Base-by-base conservation (phyloP, 805 yeast species). In the Zygoascus biomembranicola region DNA sequence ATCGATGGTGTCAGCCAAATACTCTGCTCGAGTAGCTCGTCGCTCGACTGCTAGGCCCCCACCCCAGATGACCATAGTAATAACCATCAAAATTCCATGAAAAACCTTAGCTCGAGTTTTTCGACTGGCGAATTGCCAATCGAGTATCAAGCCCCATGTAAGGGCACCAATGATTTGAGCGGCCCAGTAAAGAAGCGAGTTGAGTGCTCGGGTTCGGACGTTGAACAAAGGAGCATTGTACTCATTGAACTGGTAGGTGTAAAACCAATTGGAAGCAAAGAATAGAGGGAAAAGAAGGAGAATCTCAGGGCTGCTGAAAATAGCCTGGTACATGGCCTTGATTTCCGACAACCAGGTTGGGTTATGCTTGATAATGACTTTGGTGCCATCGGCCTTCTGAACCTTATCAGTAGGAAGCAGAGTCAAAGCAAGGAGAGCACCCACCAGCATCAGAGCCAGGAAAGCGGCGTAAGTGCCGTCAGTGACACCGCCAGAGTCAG, bases 211-310 rank as follows among this genome's bases (percentile, higher is more conserved):
- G 19, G 86, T 78, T 65, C 85, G 73, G 55, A 80, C 66, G 60
- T 76, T 79, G 68, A 81, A 81, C 49, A 77, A 69, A 19, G 77
- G 78, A 43, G 76, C 77, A 63, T 81, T 81, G 66, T 76, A 72
- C 55, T 77, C 80, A 64, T 80, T 79, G 61, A 78, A 80, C 67
- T 81, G 84, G 66, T 81, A 81, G 47, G 85, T 78, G 72, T 80
- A 80, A 70, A 80, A 81, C 82, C 82, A 81, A 70, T 81, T 81
- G 39, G 85, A 78, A 31, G 82, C 74, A 59, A 78, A 77, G 64
- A 81, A 81, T 78, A 79, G 74, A 45, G 86, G 86, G 73, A 82
- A 76, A 64, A 80, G 61, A 26, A 76, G 64, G 48, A 75, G 62
- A 50, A 81, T 76, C 63, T 67, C 70, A 48, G 78, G 78, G 59